phyloP scores from a whole-genome alignment of 768 basidiomycete genomes.

The Auriscalpium microsporum region DNA sequence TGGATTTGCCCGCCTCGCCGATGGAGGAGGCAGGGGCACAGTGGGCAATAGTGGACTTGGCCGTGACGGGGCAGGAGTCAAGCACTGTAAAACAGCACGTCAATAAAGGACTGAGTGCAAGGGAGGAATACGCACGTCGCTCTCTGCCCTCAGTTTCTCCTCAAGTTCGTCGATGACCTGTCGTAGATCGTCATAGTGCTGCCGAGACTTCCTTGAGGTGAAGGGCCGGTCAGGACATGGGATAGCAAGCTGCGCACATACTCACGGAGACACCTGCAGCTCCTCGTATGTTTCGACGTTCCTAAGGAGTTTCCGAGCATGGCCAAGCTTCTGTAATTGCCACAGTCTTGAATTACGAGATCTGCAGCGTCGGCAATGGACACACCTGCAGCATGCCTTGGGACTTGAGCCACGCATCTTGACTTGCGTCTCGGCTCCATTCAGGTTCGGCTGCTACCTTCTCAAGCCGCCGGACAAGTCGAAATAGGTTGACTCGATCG shows the following conservation, averaged over 20 bases:
- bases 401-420: constrained; percentile 45
- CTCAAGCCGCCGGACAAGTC: constrained; percentile 55
- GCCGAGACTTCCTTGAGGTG: constrained; percentile 30
- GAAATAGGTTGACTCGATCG: constrained; percentile 60
- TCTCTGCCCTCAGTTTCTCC: constrained; percentile 38
- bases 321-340: constrained; percentile 6
- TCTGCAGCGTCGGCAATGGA: background rate
- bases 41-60: constrained; percentile 38
- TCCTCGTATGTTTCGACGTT: constrained; percentile 6
- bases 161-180: constrained; percentile 50
- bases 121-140: constrained; percentile 34
- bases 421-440: constrained; percentile 30
- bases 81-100: background rate
- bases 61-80: constrained; percentile 34
- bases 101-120: background rate
- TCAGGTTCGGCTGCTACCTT: constrained; percentile 34
- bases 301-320: constrained; percentile 4
- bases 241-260: background rate
- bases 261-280: constrained; percentile 3
- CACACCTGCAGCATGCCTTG: constrained; percentile 50
- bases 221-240: background rate
- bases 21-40: constrained; percentile 36
- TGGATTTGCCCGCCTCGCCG: constrained; percentile 3
- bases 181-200: constrained; percentile 38
- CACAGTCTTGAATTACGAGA: background rate